These are phyloP conservation scores for Rhododendron vialii DNA, from an alignment of 148 eudicot genomes.

Conservation along the genomic window DNA sequence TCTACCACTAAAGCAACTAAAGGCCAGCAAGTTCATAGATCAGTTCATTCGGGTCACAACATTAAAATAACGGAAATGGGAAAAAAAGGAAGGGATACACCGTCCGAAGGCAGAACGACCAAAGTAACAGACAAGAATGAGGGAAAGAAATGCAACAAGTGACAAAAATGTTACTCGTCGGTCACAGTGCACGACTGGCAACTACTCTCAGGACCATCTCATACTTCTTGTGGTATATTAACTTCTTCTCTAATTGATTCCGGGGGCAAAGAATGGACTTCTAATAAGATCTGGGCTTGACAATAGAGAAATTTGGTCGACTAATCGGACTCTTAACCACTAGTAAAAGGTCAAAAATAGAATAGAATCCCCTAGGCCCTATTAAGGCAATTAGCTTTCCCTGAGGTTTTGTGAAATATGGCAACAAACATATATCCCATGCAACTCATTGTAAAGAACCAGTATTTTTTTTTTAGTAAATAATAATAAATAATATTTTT, in stretches of 20 bases:
- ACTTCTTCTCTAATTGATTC: background rate
- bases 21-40: background rate
- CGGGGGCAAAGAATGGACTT: background rate
- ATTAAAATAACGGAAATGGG: background rate
- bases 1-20: background rate
- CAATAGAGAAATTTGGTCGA: background rate
- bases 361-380: too few relatives aligned
- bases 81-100: background rate
- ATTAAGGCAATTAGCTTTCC: background rate
- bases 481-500: too few relatives aligned
- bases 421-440: background rate
- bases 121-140: background rate
- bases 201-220: background rate
- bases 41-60: background rate
- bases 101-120: background rate
- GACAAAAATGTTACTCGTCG: background rate
- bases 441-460: too few relatives aligned
- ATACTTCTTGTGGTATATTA: background rate
- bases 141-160: background rate
- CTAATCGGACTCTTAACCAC: background rate
- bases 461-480: too few relatives aligned
- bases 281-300: background rate
- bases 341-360: background rate
- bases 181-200: background rate
- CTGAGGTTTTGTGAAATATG: background rate